Conservation (phyloP, 2,329 filamentous ascomycete species). For the Calonectria montana region DNA sequence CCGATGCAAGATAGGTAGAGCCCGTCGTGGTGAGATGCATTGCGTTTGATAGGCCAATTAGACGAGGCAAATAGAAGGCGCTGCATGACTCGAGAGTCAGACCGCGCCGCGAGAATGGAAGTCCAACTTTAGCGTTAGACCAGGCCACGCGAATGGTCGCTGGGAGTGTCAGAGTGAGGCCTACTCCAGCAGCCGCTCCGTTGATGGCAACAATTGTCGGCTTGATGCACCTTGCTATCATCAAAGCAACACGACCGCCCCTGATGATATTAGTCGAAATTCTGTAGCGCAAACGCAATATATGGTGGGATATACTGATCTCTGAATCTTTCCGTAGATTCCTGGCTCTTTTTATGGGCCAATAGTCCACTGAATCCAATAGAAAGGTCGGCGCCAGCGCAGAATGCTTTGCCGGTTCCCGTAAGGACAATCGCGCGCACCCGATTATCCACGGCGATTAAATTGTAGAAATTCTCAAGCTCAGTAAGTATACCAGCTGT, state of each 20-base stretch:
- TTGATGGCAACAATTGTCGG: conserved; percentile 25
- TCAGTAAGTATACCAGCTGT: conserved; percentile 55
- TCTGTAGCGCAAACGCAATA: neutral
- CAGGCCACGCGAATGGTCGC: conserved; percentile 22
- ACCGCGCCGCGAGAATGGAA: conserved; percentile 18
- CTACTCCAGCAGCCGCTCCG: conserved; percentile 24
- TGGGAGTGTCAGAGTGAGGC: conserved; percentile 20
- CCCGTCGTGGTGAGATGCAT: conserved; percentile 21
- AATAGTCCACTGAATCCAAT: conserved; percentile 13
- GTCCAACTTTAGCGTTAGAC: conserved; percentile 9
- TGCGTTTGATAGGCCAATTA: conserved; percentile 15
- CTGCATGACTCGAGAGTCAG: conserved; percentile 17
- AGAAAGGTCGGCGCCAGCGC: conserved; percentile 69
- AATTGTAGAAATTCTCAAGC: conserved; percentile 59
- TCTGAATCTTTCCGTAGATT: conserved; percentile 2
- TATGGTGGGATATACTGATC: neutral
- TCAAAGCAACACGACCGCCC: conserved; percentile 11
- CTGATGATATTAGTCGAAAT: neutral
- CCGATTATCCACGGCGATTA: conserved; percentile 66
- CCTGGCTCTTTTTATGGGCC: conserved; percentile 14
- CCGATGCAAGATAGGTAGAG: neutral
- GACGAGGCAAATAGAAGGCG: conserved; percentile 21
- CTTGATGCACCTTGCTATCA: conserved; percentile 16
- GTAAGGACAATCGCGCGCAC: conserved; percentile 71
- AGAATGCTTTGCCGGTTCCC: conserved; percentile 70